These are phyloP conservation scores for Metschnikowia lachancei DNA, from an alignment of 805 yeast species.

Conservation along the genomic window DNA sequence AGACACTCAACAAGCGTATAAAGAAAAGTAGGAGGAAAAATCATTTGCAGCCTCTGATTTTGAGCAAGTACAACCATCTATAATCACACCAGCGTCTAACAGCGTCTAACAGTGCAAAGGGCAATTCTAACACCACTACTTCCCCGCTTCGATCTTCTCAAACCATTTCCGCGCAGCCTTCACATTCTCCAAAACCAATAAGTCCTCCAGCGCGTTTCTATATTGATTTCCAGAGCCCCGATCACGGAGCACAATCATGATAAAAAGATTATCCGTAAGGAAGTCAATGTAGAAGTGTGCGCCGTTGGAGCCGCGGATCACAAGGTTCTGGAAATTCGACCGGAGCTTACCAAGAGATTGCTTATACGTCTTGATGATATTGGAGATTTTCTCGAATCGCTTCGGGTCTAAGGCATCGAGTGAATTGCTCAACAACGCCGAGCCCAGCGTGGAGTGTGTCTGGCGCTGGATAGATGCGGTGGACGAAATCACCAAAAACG, in stretches of 20 bases:
- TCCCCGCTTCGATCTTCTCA: conserved; percentile 39
- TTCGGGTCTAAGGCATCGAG: conserved; percentile 67
- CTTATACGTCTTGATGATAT: conserved; percentile 89
- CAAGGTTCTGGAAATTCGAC: conserved; percentile 75
- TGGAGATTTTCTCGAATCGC: conserved; percentile 89
- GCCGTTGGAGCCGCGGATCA: conserved; percentile 58
- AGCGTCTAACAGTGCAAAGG: no score
- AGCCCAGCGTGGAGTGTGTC: conserved; percentile 11
- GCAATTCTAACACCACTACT: conserved; percentile 3
- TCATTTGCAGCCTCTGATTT: no score
- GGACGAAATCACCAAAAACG: conserved; percentile 77
- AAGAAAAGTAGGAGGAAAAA: no score
- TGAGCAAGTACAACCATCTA: no score
- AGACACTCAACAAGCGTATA: no score
- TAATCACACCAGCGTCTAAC: no score
- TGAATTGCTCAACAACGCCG: conserved; percentile 8
- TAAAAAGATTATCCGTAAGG: conserved; percentile 58
- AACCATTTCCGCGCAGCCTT: conserved; percentile 56
- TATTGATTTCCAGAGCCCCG: conserved; percentile 22
- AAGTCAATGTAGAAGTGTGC: conserved; percentile 50
- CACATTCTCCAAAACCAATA: conserved; percentile 54
- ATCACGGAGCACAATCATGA: conserved; percentile 56
- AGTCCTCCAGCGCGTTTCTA: conserved; percentile 39
- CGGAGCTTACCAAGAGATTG: conserved; percentile 87
- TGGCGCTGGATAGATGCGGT: conserved; percentile 44